These are phyloP conservation scores for Fusarium sp. DNA, from an alignment of 2,329 filamentous ascomycete species.

Conservation along the genomic window DNA sequence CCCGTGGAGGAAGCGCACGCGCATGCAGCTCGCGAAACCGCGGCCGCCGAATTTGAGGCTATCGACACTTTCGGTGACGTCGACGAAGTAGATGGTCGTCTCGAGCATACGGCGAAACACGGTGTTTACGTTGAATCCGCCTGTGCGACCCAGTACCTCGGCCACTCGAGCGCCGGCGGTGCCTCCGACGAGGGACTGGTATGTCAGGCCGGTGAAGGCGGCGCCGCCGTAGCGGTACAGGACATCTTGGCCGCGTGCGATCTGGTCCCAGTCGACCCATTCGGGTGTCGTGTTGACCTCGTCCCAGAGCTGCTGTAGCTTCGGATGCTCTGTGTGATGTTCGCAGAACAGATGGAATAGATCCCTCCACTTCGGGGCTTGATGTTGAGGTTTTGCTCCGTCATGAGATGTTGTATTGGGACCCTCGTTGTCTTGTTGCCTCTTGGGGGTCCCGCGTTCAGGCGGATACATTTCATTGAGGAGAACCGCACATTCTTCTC, in stretches of 20 bases:
- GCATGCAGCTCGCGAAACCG: background rate
- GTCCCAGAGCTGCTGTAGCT: background rate
- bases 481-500: background rate
- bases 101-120: background rate
- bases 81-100: background rate
- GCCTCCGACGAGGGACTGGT: background rate
- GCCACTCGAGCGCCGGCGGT: background rate
- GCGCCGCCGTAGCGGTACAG: fast-evolving
- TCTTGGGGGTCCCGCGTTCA: background rate
- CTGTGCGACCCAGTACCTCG: background rate
- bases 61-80: background rate
- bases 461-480: background rate
- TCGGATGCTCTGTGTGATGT: background rate
- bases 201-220: fast-evolving
- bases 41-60: background rate
- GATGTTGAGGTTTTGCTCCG: fast-evolving
- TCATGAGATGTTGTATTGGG: fast-evolving
- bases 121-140: background rate
- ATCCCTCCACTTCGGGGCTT: background rate
- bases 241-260: background rate
- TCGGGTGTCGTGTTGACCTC: background rate
- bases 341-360: background rate
- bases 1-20: background rate
- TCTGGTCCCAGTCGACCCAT: background rate
- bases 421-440: fast-evolving